Conservation (phyloP, 352 stramenopile genomes). For the Globisporangium parvum region DNA sequence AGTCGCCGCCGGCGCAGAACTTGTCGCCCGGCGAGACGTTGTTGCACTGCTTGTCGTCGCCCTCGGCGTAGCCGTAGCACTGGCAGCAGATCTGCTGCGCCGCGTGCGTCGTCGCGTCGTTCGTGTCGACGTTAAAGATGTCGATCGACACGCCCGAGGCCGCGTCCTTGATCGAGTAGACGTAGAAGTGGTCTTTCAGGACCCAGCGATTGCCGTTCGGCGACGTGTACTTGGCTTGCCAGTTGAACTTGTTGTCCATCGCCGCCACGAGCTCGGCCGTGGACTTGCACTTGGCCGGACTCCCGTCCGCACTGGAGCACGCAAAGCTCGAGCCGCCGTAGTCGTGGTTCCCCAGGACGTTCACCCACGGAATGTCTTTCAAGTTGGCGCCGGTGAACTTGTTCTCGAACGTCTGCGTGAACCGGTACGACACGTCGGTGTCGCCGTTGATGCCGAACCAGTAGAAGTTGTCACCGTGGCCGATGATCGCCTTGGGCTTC, state of each 20-base stretch:
- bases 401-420: conserved; percentile 48
- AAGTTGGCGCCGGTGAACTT: conserved; percentile 46
- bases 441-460: conserved; percentile 47
- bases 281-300: too few species aligned
- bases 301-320: conserved; percentile 22
- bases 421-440: conserved; percentile 33
- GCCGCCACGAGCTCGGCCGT: conserved; percentile 4
- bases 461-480: conserved; percentile 71
- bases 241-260: conserved; percentile 9
- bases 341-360: conserved; percentile 69
- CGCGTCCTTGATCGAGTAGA: conserved; percentile 56
- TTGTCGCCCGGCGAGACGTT: conserved; percentile 42
- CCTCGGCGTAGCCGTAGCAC: conserved; percentile 69
- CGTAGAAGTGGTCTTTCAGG: conserved; percentile 80
- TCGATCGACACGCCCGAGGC: conserved; percentile 63
- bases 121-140: conserved; percentile 86
- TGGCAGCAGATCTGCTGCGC: conserved; percentile 76
- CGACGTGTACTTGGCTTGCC: conserved; percentile 69
- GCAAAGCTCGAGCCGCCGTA: conserved; percentile 57
- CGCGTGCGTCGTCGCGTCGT: conserved; percentile 58
- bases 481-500: conserved; percentile 50
- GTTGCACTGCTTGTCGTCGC: conserved; percentile 41
- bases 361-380: conserved; percentile 46
- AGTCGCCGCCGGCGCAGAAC: conserved; percentile 49
- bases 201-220: conserved; percentile 77